phyloP scores from a whole-genome alignment of 768 basidiomycete species.

The Phlebiopsis flavidoalba region DNA sequence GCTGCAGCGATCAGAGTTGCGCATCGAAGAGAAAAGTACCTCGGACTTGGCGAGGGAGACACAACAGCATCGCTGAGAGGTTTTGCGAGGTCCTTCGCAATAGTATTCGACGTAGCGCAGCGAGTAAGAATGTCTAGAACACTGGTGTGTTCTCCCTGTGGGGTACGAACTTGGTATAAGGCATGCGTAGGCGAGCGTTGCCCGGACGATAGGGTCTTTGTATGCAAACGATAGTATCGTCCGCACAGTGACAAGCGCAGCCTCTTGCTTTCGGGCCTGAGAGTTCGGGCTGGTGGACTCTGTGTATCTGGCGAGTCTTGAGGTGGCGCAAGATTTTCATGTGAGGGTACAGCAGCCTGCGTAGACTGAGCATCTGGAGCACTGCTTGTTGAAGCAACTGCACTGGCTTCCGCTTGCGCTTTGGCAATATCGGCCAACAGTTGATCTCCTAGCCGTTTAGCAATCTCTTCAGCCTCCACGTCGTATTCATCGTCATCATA shows the following conservation, averaged over 20 bases:
- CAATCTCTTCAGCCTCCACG: slow-evolving; percentile 72
- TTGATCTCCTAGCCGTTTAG: slow-evolving; percentile 67
- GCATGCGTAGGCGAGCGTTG: slow-evolving; percentile 51
- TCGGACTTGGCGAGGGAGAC: slow-evolving; percentile 57
- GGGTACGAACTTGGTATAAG: no score
- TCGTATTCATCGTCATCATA: slow-evolving; percentile 56
- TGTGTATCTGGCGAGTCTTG: background rate
- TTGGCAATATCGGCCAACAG: slow-evolving; percentile 73
- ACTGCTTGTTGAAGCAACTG: slow-evolving; percentile 3
- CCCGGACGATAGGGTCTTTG: slow-evolving; percentile 50
- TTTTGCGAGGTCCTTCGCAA: slow-evolving; percentile 50
- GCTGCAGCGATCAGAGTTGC: slow-evolving; percentile 59
- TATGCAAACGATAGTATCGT: slow-evolving; percentile 54
- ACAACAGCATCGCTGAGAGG: slow-evolving; percentile 60
- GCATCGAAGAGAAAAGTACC: slow-evolving; percentile 56
- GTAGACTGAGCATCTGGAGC: slow-evolving; percentile 1
- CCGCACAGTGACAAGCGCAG: slow-evolving; percentile 60
- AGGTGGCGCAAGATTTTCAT: background rate
- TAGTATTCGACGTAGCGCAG: slow-evolving; percentile 39
- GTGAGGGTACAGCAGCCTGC: background rate
- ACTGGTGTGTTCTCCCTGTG: slow-evolving; percentile 35
- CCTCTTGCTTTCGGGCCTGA: slow-evolving; percentile 42
- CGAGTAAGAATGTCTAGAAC: slow-evolving; percentile 53
- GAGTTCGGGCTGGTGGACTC: background rate
- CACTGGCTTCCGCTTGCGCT: slow-evolving; percentile 42